Conservation (phyloP, 2,329 filamentous ascomycete genomes). For the Aschersonia sp. region DNA sequence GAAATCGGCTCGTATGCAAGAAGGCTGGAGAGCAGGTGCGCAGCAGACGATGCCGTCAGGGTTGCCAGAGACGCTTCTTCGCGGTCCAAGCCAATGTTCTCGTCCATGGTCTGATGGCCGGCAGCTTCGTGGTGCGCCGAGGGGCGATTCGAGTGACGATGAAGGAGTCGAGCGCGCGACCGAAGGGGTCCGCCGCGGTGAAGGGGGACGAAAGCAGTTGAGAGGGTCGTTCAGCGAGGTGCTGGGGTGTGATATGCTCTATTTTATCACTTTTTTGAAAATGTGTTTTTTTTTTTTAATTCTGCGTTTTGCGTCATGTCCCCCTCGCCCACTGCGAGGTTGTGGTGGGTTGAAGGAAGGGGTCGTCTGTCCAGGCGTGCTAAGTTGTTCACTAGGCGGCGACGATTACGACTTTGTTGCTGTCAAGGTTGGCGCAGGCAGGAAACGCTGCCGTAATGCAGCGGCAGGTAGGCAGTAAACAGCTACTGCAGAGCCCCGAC, state of each 20-base stretch:
- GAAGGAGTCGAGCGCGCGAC: no score
- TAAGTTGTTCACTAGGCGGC: neutral
- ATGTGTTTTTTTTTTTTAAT: no score
- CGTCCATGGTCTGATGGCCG: conserved; percentile 18
- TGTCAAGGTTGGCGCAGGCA: neutral
- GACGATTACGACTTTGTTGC: neutral
- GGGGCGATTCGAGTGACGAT: neutral
- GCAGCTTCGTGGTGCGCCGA: neutral
- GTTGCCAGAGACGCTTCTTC: conserved; percentile 15
- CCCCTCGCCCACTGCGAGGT: neutral
- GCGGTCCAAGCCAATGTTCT: conserved; percentile 20
- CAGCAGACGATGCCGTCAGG: conserved; percentile 16
- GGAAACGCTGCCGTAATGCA: neutral
- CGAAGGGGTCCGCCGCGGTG: neutral
- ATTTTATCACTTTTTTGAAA: neutral
- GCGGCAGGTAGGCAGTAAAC: no score
- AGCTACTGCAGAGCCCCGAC: no score
- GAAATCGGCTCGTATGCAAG: conserved; percentile 55
- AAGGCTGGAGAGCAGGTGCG: conserved; percentile 21
- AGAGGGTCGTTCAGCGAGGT: no score
- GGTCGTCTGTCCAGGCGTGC: neutral
- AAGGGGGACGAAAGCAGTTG: neutral
- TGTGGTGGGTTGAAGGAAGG: neutral
- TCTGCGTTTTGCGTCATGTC: neutral
- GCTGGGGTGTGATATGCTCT: no score